Evolutionary conservation across 768 basidiomycete species (phyloP).

Genomic region (Russula earlei): DNA sequence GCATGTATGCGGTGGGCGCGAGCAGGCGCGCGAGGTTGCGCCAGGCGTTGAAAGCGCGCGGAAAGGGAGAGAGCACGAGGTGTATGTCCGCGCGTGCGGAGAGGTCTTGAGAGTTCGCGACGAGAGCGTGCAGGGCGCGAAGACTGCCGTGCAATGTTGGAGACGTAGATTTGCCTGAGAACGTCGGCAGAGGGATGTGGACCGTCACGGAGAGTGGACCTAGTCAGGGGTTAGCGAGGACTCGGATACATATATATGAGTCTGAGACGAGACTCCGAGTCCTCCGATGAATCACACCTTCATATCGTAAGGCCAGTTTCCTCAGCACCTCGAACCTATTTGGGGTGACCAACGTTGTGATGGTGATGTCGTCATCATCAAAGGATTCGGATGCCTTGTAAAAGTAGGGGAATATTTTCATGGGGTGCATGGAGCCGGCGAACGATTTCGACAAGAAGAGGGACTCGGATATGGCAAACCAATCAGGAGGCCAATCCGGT

Average conservation of each 20-base stretch:
- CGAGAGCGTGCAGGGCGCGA: constrained; percentile 53
- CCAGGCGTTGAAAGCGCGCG: constrained; percentile 68
- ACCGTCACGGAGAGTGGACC: constrained; percentile 82
- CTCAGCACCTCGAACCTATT: constrained; percentile 67
- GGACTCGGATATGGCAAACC: constrained; percentile 13
- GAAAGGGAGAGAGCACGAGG: constrained; percentile 68
- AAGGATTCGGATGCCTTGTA: constrained; percentile 54
- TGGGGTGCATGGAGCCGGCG: constrained; percentile 58
- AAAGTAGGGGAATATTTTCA: constrained; percentile 72
- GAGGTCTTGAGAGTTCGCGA: constrained; percentile 58
- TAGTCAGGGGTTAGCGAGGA: not conserved
- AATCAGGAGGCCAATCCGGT: constrained; percentile 1
- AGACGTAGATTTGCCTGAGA: constrained; percentile 28
- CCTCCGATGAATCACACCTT: constrained; percentile 39
- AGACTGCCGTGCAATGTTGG: constrained; percentile 36
- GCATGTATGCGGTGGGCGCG: constrained; percentile 72
- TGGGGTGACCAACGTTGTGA: constrained; percentile 77
- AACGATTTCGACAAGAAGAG: constrained; percentile 60
- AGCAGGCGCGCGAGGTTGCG: constrained; percentile 79
- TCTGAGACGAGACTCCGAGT: too few species aligned
- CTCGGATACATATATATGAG: not conserved
- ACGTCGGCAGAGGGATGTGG: constrained; percentile 49
- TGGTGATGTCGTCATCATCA: constrained; percentile 62
- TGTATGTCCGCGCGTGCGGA: constrained; percentile 71
- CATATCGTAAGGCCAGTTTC: constrained; percentile 65